Base-by-base conservation (phyloP, 1,139 yeast genomes). In the Zygoascus hellenicus region DNA sequence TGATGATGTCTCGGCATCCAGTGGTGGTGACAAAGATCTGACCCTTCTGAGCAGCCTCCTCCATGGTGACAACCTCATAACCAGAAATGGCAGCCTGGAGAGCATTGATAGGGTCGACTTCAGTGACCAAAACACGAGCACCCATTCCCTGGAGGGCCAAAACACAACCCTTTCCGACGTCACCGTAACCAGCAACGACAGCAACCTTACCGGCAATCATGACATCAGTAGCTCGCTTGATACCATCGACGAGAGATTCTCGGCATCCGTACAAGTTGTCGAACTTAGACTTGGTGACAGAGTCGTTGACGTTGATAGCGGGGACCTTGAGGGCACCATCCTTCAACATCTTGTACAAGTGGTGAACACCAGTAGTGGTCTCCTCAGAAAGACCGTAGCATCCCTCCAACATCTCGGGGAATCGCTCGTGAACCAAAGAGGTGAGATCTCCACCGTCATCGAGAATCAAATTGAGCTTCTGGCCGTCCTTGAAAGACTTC, bases 401-500 rank as follows among this genome's bases (percentile, higher is more conserved):
- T 72, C 72, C 96, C 57, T 83, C 80, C 74, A 92, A 81, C 92
- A 88, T 84, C 75, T 92, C 97, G 67, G 98, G 98, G 87, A 90
- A 83, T 75, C 92, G 89, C 71, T 88, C 92, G 78, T 94, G 98
- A 57, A 94, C 98, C 59, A 92, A 81, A 57, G 96, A 75, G 70
- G 99, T 92, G 72, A 92, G 83, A 72, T 92, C 99, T 69, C 99
- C 99, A 84, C 99, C 99, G 67, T 92, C 99, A 69, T 92, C 99
- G 70, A 92, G 83, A 72, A 92, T 94, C 77, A 92, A 80, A 88
- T 92, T 92, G 73, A 92, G 85, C 76, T 87, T 86, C 80, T 86
- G 81, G 72, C 80, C 84, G 72, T 90, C 96, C 80, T 92, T 92
- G 94, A 92, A 92, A 55, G 98, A 89, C 68, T 86, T 89, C 73